Evolutionary conservation across 2,329 filamentous ascomycete species (phyloP), one percentile per base, ranked within the genome.

Genomic region (Ilyonectria mors-panacis): DNA sequence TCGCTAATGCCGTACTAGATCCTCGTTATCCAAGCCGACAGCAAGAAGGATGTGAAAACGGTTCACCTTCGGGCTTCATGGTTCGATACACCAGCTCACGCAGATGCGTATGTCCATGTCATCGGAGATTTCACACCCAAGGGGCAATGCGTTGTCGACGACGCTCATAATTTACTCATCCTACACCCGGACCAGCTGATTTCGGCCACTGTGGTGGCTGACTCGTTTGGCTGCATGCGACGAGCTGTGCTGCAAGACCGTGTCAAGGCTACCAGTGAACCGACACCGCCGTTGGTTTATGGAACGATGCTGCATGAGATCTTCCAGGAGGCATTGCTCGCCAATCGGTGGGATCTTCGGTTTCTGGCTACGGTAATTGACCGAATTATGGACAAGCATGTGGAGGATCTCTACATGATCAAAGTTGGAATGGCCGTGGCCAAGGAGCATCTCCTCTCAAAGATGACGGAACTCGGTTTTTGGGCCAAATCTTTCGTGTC

Each of bases 171-270:
- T 74, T 92, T 98, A 80, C 84, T 99, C 57, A 94, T 99, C 64
- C 83, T 99, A 15, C 95, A 99, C 76, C 96, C 96, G 0, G 96
- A 99, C 76, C 95, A 98, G 81, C 88, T 99, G 37, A 92, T 99
- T 59, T 98, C 96, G 2, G 93, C 96, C 3, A 98, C 96, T 1
- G 94, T 97, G 6, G 93, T 99, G 48, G 95, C 94, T n/a, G 96
- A 99, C 80, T 97, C 96, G 0, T 97, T 98, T 78, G 92, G 91
- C 26, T 99, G 96, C 78, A 91, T 93, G 78, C 92, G 96, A 19
- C 92, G 95, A 70, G 94, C 96, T 33, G 95, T 98, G 1, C 87
- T 99, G 28, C 95, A 98, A 79, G 95, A 99, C 79, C 92, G 96
- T 35, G 92, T 99, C 74, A 98, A 98, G 80, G 94, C 94, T 9